Base-by-base conservation (phyloP, 306 rosid species). In the Cotoneaster glaucophyllus region DNA sequence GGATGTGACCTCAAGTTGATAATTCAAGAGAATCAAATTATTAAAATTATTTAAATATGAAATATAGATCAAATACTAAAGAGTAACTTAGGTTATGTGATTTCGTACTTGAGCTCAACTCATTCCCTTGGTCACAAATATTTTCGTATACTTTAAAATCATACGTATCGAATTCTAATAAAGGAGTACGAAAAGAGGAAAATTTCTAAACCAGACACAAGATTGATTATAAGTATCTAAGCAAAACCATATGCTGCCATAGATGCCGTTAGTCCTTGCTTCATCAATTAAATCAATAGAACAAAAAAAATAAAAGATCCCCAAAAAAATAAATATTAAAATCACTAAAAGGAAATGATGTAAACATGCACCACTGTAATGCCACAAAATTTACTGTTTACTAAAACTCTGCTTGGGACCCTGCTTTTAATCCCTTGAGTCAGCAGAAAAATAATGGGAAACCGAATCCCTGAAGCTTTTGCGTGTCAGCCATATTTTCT, bases 401-500 rank as follows among this genome's bases (percentile, higher is more conserved):
- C 83, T 81, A 83, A 74, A 71, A 76, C 84, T 70, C 85, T 52
- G 75, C 82, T 72, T 59, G 82, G 82, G 85, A 81, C 57, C 57
- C 21, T 79, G 81, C 82, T 86, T 79, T 73, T 67, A 77, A 78
- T 79, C 85, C 97, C 86, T 78, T 71, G 78, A 28, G 56, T 86
- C 77, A 82, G 84, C 80, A 69, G 81, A 75, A 56, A 53, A 70
- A 63, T 29, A 75, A 77, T 64, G 41, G 32, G 64, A 75, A 74
- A 32, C 56, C 24, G 90, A 71, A 63, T 76, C 96, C 84, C 89
- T 84, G 62, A 90, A 82, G 79, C 93, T 92, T 69, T 77, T 83
- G 25, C 85, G 79, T 61, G 98, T 96, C 52, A 88, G 87, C 98
- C 93, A 90, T 75, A 92, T 14, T 87, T 92, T 92, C 96, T 96